Percentiles rank a stretch among this genome's conserved stretches.
Evolutionary conservation across 1,284 basidiomycete species (phyloP).

Genomic region (Pholiota adiposa): DNA sequence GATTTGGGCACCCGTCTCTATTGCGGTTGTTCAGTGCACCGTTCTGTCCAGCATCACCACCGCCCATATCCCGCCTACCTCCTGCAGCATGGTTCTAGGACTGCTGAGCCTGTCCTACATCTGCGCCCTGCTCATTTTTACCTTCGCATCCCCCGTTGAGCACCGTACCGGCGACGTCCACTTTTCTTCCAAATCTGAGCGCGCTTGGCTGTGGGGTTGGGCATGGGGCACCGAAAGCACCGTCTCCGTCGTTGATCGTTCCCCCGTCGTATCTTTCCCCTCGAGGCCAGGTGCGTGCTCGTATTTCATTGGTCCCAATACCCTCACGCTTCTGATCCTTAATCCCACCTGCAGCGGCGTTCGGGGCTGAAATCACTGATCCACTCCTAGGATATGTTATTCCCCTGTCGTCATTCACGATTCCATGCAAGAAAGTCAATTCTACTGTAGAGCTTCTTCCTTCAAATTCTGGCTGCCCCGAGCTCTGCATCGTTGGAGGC

Average conservation of each 20-base stretch:
- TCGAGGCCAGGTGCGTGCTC: slow-evolving; percentile 52
- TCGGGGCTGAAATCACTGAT: slow-evolving; percentile 72
- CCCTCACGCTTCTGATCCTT: background rate
- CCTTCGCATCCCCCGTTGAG: slow-evolving; percentile 30
- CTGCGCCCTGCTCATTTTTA: slow-evolving; percentile 25
- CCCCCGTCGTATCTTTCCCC: slow-evolving; percentile 64
- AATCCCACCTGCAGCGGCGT: slow-evolving; percentile 55
- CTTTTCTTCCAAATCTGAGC: slow-evolving; percentile 45
- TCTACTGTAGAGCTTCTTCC: slow-evolving; percentile 24
- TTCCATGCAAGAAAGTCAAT: slow-evolving; percentile 46
- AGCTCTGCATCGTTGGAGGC: slow-evolving; percentile 58
- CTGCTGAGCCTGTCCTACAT: slow-evolving; percentile 30
- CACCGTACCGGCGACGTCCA: slow-evolving; percentile 14
- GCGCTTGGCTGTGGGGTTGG: slow-evolving; percentile 62
- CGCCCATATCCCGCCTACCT: background rate
- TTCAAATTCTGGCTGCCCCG: slow-evolving; percentile 65
- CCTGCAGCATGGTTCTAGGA: slow-evolving; percentile 30
- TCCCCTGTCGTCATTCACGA: slow-evolving; percentile 73
- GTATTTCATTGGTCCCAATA: background rate
- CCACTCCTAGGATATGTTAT: slow-evolving; percentile 80
- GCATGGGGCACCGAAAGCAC: slow-evolving; percentile 77
- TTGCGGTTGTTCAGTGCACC: slow-evolving; percentile 2
- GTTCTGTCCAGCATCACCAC: slow-evolving; percentile 4
- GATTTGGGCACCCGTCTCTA: background rate
- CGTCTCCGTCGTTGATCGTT: slow-evolving; percentile 78